Conservation (phyloP, 139 green algal species). For the Tetradesmus obliquus region DNA sequence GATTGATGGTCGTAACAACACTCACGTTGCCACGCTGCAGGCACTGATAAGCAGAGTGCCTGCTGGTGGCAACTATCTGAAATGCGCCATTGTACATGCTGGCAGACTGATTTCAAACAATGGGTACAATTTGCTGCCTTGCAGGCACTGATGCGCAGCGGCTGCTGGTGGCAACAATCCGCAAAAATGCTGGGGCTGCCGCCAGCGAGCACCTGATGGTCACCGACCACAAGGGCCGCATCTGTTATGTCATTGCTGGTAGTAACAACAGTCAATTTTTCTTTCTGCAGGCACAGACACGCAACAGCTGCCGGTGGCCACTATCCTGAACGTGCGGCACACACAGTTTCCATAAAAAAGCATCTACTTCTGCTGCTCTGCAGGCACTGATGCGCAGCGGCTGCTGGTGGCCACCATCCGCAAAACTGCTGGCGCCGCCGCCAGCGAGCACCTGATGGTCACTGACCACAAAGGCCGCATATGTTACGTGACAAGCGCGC, state of each 20-base stretch:
- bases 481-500: conserved; percentile 53
- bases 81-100: too few relatives aligned
- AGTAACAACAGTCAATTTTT: too few relatives aligned
- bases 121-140: too few relatives aligned
- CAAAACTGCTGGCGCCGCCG: background rate
- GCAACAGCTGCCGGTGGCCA: too few relatives aligned
- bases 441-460: conserved; percentile 54
- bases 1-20: background rate
- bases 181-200: background rate
- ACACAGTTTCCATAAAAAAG: too few relatives aligned
- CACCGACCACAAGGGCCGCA: conserved; percentile 53
- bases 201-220: conserved; percentile 56
- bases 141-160: conserved; percentile 53
- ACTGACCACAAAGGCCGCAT: conserved; percentile 59
- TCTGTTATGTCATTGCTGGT: conserved; percentile 40
- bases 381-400: conserved; percentile 53
- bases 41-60: too few relatives aligned
- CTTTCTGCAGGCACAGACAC: background rate
- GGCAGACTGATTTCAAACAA: too few relatives aligned
- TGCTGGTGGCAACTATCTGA: too few relatives aligned
- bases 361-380: too few relatives aligned
- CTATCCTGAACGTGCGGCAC: too few relatives aligned
- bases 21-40: background rate
- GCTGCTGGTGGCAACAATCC: conserved; percentile 48
- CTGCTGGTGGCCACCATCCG: conserved; percentile 49